Evolutionary conservation across 352 stramenopile genomes (phyloP).

Genomic region (Globisporangium canariense): DNA sequence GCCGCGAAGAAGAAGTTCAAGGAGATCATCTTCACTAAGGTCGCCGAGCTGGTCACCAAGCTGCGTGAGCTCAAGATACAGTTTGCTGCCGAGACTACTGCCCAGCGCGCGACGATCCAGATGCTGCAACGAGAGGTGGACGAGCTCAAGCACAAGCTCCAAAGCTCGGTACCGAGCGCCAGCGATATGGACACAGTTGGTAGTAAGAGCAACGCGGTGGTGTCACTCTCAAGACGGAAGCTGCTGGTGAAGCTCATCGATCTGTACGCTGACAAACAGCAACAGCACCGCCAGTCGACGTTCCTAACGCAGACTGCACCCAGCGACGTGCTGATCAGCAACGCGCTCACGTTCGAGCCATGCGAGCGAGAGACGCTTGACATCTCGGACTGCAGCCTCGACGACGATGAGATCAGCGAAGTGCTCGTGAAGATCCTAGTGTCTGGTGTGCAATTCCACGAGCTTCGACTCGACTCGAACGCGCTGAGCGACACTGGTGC

Average conservation of each 20-base stretch:
- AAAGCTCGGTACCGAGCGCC: not conserved
- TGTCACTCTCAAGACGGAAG: slow-evolving; percentile 16
- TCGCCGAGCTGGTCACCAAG: slow-evolving; percentile 43
- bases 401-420: slow-evolving; percentile 37
- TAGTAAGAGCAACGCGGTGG: slow-evolving; percentile 6
- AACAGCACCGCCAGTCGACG: slow-evolving; percentile 29
- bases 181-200: not conserved
- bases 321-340: slow-evolving; percentile 39
- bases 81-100: slow-evolving; percentile 29
- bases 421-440: slow-evolving; percentile 44
- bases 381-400: slow-evolving; percentile 29
- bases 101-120: slow-evolving; percentile 30
- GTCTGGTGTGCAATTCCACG: slow-evolving; percentile 24
- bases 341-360: slow-evolving; percentile 6
- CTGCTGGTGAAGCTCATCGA: slow-evolving; percentile 49
- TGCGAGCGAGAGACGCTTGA: slow-evolving; percentile 19
- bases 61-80: slow-evolving; percentile 37
- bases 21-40: slow-evolving; percentile 36
- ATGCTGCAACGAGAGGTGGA: slow-evolving; percentile 36
- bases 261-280: slow-evolving; percentile 28
- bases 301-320: slow-evolving; percentile 45
- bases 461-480: slow-evolving; percentile 39
- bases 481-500: slow-evolving; percentile 36
- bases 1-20: slow-evolving; percentile 42
- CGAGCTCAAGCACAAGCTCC: slow-evolving; percentile 29